phyloP scores from a whole-genome alignment of 768 basidiomycete genomes.

The Rhodotorula babjevae region DNA sequence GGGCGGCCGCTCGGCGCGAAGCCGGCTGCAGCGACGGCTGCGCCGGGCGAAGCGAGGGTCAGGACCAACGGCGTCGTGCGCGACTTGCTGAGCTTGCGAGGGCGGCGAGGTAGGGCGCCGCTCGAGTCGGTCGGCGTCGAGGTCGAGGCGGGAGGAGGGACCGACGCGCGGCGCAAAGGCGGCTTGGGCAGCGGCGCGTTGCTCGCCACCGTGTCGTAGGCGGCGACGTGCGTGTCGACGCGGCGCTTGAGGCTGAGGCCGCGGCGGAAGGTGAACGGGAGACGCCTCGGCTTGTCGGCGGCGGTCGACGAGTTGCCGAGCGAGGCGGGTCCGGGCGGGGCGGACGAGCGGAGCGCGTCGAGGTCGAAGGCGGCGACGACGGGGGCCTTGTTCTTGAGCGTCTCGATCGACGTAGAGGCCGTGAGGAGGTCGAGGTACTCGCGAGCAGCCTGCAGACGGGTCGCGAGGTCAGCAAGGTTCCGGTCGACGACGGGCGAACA shows the following conservation, averaged over 20 bases:
- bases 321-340: background rate
- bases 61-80: background rate
- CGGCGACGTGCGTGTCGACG: slow-evolving; percentile 18
- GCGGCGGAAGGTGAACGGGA: background rate
- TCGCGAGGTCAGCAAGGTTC: background rate
- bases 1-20: too few relatives aligned
- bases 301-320: background rate
- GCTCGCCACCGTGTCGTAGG: slow-evolving; percentile 7
- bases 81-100: slow-evolving; percentile 14
- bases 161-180: background rate
- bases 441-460: background rate
- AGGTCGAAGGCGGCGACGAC: slow-evolving; percentile 14
- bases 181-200: slow-evolving; percentile 3
- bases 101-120: background rate
- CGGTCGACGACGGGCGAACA: too few relatives aligned
- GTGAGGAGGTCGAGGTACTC: slow-evolving; percentile 27
- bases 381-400: background rate
- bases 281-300: background rate
- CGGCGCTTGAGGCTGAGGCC: slow-evolving; percentile 14
- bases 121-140: background rate
- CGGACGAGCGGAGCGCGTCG: background rate
- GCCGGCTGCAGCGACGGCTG: too few relatives aligned
- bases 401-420: background rate
- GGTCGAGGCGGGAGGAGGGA: background rate
- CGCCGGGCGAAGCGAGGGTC: too few relatives aligned